Base-by-base conservation (phyloP, 2,329 filamentous ascomycete species). In the Verticillium longisporum region DNA sequence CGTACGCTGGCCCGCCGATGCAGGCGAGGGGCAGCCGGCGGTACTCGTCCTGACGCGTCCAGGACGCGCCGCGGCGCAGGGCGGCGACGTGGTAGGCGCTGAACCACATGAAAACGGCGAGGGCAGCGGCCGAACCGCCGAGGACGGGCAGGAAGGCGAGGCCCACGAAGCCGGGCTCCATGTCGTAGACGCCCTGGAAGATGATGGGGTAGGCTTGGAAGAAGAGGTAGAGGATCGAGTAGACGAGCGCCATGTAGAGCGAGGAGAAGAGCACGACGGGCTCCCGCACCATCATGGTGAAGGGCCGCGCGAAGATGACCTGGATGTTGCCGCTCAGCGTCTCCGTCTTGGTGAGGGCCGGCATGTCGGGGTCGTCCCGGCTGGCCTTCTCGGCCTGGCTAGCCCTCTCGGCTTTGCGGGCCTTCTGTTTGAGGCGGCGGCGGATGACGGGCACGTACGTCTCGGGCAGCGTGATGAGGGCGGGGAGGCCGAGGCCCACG, bases 171-270 rank as follows among this genome's bases (percentile, higher is more conserved):
- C 89, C 87, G 0, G 87, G 78, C 2, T 80, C 83, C 63, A 92
- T 83, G 34, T 77, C 75, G 71, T 92, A 92, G 4, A 86, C 70
- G 32, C 45, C 70, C 64, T 82, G 76, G 71, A 91, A 93, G 65
- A 92, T 88, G 62, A 88, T 79, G 1, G 87, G 87, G 70, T 88
- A 93, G 2, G 88, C 88, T 71, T 91, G 86, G 67, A 94, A 91
- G 69, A 86, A 91, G 74, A 93, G 90, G 78, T 84, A 84, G 69
- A 84, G 83, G 66, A 84, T 82, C 56, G 78, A 82, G 69, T 92
- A 93, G 38, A 86, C 81, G 33, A 93, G 78, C 37, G 90, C 86
- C 10, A 92, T 78, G 72, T 92, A 93, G 68, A 84, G 69, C 71
- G 87, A 91, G 1, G 83, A 85, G 57, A 86, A 88, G 31, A 86